Conservation (phyloP, 768 basidiomycete genomes). For the Collybiopsis luxurians region DNA sequence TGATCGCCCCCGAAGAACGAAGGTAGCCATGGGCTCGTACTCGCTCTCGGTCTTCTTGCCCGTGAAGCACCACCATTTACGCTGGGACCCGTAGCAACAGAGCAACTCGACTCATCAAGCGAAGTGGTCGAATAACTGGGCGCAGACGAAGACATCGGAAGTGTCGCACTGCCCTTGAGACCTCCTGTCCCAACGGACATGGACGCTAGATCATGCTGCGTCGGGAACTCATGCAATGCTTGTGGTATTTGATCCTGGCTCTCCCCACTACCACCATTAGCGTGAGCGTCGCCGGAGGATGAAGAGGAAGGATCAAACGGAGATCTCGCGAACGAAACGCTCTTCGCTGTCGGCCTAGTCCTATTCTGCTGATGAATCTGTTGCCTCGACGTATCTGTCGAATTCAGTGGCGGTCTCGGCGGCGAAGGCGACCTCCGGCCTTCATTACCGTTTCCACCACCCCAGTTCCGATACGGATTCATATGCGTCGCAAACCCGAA, state of each 20-base stretch:
- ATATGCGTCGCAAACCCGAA: conserved; percentile 2
- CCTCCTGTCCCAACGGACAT: not conserved
- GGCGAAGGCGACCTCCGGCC: not conserved
- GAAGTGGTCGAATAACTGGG: conserved; percentile 1
- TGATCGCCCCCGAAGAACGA: conserved; percentile 64
- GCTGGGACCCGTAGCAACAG: not conserved
- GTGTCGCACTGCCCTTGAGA: not conserved
- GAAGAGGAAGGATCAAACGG: not conserved
- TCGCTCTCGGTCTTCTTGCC: conserved; percentile 60
- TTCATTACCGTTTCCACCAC: not conserved
- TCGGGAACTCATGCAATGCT: not conserved
- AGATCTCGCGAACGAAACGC: conserved; percentile 11
- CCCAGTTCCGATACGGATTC: conserved; percentile 6
- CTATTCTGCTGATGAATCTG: not conserved
- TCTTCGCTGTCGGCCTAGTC: conserved; percentile 8
- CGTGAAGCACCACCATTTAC: conserved; percentile 16
- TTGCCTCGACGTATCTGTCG: not conserved
- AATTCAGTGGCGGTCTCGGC: not conserved
- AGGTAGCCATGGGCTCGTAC: conserved; percentile 65
- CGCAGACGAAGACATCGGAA: conserved; percentile 9
- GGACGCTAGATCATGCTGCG: not conserved
- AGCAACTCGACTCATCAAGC: not conserved
- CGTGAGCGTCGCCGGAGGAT: not conserved
- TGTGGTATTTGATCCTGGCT: too few species aligned
- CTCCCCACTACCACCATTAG: not conserved